Base-by-base conservation (phyloP, 179 eudicot species). In the Silene noctiflora region DNA sequence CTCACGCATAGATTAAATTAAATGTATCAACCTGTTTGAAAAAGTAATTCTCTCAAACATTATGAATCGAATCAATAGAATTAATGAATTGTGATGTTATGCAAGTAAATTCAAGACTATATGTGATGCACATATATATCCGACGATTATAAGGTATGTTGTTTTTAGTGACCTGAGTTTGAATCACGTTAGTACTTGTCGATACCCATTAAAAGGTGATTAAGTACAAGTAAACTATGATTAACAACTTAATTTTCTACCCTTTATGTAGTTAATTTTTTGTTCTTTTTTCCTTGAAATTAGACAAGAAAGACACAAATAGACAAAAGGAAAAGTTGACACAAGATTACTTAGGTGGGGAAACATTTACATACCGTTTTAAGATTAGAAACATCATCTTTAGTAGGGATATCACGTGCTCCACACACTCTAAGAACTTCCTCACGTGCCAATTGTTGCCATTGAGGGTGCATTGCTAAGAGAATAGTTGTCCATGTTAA, bases 371-470 rank as follows among this genome's bases (percentile, higher is more conserved):
- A 31, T 89, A 92, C 98, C 90, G 79, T 89, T 83, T 92, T 94
- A 67, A 94, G 95, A 84, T 94, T 88, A 8, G 91, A 74, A 71
- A 94, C 78, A 77, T 94, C 90, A 75, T 89, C 94, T 76, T 87
- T 90, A 35, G 91, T 83, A 11, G 97, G 97, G 21, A 79, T 44
- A 71, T 92, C 97, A 87, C 91, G 93, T 84, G 93, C 78, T 29
- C 93, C 90, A 48, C 94, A 94, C 29, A 84, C 91, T 14, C 77
- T 73, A 13, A 92, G 44, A 31, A 91, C 91, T 83, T 94, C 98
- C 69, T 94, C 97, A 84, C 97, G 98, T 86, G 98, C 98, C 81
- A 88, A 68, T 14, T 83, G 87, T 84, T 94, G 98, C 98, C 98
- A 94, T 29, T 86, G 85, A 33, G 98, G 96, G 82, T 94, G 97